Evolutionary conservation across 192 early-diverging fungal species (phyloP).

Genomic region (Coemansia interrupta): DNA sequence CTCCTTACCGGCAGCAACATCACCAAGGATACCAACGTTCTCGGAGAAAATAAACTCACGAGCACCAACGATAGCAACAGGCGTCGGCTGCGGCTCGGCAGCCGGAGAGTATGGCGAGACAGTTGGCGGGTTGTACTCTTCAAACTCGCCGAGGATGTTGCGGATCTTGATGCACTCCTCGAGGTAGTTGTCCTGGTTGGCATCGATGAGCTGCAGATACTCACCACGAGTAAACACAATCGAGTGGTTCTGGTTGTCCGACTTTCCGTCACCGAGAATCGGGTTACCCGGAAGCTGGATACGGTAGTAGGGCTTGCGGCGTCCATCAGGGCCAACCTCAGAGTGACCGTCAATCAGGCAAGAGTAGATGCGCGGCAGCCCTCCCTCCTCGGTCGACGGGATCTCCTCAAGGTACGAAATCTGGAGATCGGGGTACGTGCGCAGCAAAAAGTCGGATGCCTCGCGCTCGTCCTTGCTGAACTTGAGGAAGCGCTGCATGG

Average conservation of each 20-base stretch:
- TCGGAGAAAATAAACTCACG: constrained; percentile 86
- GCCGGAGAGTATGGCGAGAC: constrained; percentile 69
- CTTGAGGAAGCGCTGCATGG: constrained; percentile 80
- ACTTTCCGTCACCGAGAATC: constrained; percentile 89
- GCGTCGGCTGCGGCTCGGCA: constrained; percentile 58
- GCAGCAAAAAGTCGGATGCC: constrained; percentile 70
- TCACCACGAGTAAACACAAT: constrained; percentile 84
- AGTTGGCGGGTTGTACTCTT: constrained; percentile 63
- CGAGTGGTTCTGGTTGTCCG: constrained; percentile 86
- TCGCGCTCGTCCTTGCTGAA: constrained; percentile 75
- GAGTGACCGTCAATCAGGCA: constrained; percentile 78
- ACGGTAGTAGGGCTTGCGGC: constrained; percentile 71
- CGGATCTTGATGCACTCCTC: constrained; percentile 87
- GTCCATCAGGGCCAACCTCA: constrained; percentile 63
- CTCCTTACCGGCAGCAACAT: constrained; percentile 88
- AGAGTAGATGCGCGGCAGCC: constrained; percentile 55
- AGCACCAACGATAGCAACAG: constrained; percentile 83
- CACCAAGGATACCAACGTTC: constrained; percentile 77
- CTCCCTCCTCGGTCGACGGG: constrained; percentile 60
- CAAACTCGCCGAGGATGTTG: constrained; percentile 83
- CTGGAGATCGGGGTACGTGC: constrained; percentile 73
- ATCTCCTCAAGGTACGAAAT: constrained; percentile 78
- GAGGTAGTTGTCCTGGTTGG: constrained; percentile 91
- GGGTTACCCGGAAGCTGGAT: constrained; percentile 79
- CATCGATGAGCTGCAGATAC: constrained; percentile 81